phyloP scores from a whole-genome alignment of 2,329 filamentous ascomycete species.

The Aspergillus sp. region DNA sequence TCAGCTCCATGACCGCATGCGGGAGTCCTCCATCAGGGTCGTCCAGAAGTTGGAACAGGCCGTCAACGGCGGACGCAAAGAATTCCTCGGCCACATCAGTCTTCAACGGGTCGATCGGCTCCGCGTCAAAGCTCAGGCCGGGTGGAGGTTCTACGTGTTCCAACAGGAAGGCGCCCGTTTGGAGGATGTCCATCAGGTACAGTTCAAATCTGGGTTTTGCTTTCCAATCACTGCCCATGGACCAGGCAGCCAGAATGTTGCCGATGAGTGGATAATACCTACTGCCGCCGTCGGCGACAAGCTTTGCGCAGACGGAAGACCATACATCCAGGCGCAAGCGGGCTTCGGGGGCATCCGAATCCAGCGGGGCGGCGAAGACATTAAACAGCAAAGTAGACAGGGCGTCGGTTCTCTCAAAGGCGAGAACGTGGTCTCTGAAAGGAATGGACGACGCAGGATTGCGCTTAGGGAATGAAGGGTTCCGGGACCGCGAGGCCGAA shows the following conservation, averaged over 20 bases:
- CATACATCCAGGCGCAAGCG: constrained; percentile 77
- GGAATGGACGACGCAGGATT: constrained; percentile 51
- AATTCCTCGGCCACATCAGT: constrained; percentile 84
- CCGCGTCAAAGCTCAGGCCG: constrained; percentile 68
- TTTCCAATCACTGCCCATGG: constrained; percentile 82
- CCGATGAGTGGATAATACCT: constrained; percentile 79
- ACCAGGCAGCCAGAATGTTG: constrained; percentile 84
- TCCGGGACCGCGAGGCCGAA: constrained; percentile 57
- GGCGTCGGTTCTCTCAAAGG: constrained; percentile 85
- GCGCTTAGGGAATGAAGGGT: constrained; percentile 50
- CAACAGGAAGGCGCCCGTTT: constrained; percentile 87
- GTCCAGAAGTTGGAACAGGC: constrained; percentile 81
- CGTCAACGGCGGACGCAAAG: constrained; percentile 76
- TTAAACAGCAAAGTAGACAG: constrained; percentile 83
- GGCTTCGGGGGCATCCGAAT: constrained; percentile 78
- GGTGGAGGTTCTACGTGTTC: constrained; percentile 79
- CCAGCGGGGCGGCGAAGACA: constrained; percentile 82
- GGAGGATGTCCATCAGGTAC: constrained; percentile 91
- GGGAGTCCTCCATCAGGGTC: constrained; percentile 87
- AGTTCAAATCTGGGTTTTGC: constrained; percentile 87
- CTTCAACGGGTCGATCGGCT: constrained; percentile 67
- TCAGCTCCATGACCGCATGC: constrained; percentile 77
- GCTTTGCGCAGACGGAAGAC: constrained; percentile 80
- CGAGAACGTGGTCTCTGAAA: constrained; percentile 78
- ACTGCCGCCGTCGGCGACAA: constrained; percentile 75